phyloP scores from a whole-genome alignment of 805 yeast genomes.

The Ascoidea tarda region DNA sequence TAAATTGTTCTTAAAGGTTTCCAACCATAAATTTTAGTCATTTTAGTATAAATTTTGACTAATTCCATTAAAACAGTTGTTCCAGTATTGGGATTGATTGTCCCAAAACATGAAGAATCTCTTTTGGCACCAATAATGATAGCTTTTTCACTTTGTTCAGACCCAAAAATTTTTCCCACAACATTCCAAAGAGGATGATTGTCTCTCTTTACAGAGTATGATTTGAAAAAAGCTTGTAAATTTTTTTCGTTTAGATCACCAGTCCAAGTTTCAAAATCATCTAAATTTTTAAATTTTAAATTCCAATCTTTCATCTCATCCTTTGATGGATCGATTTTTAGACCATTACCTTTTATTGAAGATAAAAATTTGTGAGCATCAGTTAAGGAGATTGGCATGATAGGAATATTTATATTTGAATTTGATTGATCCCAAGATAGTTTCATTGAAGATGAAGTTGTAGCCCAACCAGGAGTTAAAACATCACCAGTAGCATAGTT shows the following conservation, averaged over 20 bases:
- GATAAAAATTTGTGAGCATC: constrained; percentile 40
- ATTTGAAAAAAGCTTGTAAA: constrained; percentile 17
- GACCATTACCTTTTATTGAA: constrained; percentile 23
- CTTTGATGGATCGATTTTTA: constrained; percentile 10
- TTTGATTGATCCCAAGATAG: constrained; percentile 30
- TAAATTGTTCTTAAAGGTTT: constrained; percentile 69
- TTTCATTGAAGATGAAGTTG: constrained; percentile 25
- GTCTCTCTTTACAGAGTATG: constrained; percentile 30
- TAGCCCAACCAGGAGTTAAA: constrained; percentile 63
- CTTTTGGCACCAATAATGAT: constrained; percentile 73
- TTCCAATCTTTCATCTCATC: constrained; percentile 19
- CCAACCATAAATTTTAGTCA: constrained; percentile 62
- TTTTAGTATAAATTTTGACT: constrained; percentile 48
- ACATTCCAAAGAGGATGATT: constrained; percentile 69
- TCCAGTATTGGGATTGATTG: constrained; percentile 59
- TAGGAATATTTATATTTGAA: constrained; percentile 57
- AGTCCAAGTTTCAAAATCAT: constrained; percentile 27
- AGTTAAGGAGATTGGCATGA: constrained; percentile 62
- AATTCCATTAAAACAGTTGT: constrained; percentile 60
- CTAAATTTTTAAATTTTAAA: constrained; percentile 12
- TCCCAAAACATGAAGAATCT: constrained; percentile 69
- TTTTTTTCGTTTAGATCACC: constrained; percentile 19
- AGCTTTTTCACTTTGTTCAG: constrained; percentile 64
- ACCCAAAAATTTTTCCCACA: constrained; percentile 62
- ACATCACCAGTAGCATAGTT: constrained; percentile 66